Conservation (phyloP, 140 eudicot species). For the Cichorium intybus region DNA sequence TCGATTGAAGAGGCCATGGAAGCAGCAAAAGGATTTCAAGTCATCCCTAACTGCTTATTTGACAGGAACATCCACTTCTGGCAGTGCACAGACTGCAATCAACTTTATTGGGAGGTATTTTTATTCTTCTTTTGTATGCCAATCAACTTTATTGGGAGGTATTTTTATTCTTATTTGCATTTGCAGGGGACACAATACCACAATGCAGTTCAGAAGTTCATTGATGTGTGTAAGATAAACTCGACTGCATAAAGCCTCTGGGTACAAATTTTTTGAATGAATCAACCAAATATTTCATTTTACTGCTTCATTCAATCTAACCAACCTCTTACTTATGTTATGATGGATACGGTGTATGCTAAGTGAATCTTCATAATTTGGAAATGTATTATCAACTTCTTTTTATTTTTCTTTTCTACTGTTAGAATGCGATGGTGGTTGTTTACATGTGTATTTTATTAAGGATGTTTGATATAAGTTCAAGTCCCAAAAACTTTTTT, state of each 20-base stretch:
- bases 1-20: slow-evolving; percentile 88
- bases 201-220: slow-evolving; percentile 92
- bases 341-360: too few relatives aligned
- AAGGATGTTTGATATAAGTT: too few relatives aligned
- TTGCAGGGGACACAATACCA: slow-evolving; percentile 92
- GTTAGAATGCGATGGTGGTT: too few relatives aligned
- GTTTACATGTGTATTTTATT: too few relatives aligned
- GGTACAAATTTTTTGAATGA: not conserved
- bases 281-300: not conserved
- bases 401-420: too few relatives aligned
- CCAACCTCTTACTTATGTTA: too few relatives aligned
- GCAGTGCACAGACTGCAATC: slow-evolving; percentile 98
- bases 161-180: not conserved
- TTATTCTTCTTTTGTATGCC: not conserved
- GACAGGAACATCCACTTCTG: slow-evolving; percentile 82
- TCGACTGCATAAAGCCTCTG: slow-evolving; percentile 16
- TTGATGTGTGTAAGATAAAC: slow-evolving; percentile 76
- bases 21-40: slow-evolving; percentile 97
- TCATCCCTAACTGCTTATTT: slow-evolving; percentile 86
- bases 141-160: slow-evolving; percentile 83
- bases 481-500: too few relatives aligned
- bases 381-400: too few relatives aligned
- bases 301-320: not conserved
- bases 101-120: slow-evolving; percentile 97
- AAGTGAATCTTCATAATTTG: too few relatives aligned